These are phyloP conservation scores for Lignosus rhinocerotis DNA, from an alignment of 1,284 basidiomycete genomes.

Conservation along the genomic window DNA sequence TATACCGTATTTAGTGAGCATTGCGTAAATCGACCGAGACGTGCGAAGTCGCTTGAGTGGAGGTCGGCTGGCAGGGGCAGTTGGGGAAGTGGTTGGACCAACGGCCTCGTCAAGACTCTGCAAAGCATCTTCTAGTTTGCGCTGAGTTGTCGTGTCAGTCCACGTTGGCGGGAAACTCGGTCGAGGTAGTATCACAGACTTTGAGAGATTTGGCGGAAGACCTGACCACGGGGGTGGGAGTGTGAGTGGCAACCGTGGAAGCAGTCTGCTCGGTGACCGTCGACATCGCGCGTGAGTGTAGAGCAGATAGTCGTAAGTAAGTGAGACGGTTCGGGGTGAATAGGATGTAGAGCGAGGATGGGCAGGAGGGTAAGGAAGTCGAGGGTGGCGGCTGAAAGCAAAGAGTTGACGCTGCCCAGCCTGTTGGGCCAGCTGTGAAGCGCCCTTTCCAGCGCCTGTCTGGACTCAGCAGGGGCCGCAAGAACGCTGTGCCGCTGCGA, in stretches of 20 bases:
- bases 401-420: background rate
- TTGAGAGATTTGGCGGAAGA: slow-evolving; percentile 27
- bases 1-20: slow-evolving; percentile 73
- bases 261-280: slow-evolving; percentile 14
- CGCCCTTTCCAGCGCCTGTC: slow-evolving; percentile 5
- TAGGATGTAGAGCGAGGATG: background rate
- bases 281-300: background rate
- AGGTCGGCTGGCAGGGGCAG: slow-evolving; percentile 40
- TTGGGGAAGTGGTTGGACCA: slow-evolving; percentile 38
- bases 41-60: slow-evolving; percentile 54
- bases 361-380: background rate
- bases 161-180: slow-evolving; percentile 8
- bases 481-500: slow-evolving; percentile 14
- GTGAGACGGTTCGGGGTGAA: background rate
- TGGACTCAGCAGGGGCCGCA: slow-evolving; percentile 13
- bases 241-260: slow-evolving; percentile 12
- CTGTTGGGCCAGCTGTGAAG: slow-evolving; percentile 6
- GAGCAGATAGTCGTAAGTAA: background rate
- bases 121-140: slow-evolving; percentile 75
- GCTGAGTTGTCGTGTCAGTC: slow-evolving; percentile 40
- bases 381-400: slow-evolving; percentile 13
- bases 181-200: slow-evolving; percentile 17
- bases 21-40: slow-evolving; percentile 66
- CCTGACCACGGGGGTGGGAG: slow-evolving; percentile 12
- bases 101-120: slow-evolving; percentile 63